A percentile compares a stretch with the other conserved stretches of the same genome.
phyloP scores from a whole-genome alignment of 148 eudicot species.

The Silene conica region DNA sequence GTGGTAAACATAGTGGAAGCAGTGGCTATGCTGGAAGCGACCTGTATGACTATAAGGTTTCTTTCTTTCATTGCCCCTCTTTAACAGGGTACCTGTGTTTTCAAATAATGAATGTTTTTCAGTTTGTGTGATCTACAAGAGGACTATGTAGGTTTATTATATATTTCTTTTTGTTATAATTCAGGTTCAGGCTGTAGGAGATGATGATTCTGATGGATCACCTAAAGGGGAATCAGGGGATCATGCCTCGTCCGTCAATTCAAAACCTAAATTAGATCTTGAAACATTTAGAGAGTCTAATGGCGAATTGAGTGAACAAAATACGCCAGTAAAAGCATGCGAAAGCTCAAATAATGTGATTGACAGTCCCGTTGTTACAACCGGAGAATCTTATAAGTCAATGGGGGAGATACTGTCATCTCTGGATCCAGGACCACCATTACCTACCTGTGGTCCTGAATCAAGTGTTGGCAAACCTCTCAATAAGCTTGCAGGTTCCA shows the following conservation, averaged over 20 bases:
- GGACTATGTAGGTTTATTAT: conserved; percentile 9
- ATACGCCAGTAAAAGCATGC: conserved; percentile 31
- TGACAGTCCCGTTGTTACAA: conserved; percentile 34
- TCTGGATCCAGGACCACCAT: conserved; percentile 74
- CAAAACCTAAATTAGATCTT: conserved; percentile 43
- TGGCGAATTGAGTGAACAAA: conserved; percentile 39
- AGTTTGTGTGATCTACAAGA: background rate
- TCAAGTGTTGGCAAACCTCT: conserved; percentile 48
- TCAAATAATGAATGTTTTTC: background rate
- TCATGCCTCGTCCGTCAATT: conserved; percentile 39
- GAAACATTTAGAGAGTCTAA: conserved; percentile 37
- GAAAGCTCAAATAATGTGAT: conserved; percentile 35
- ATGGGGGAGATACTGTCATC: conserved; percentile 83
- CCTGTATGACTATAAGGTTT: conserved; percentile 92
- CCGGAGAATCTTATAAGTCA: conserved; percentile 54
- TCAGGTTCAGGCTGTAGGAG: conserved; percentile 53
- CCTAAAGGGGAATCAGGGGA: conserved; percentile 40
- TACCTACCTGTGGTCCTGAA: conserved; percentile 49
- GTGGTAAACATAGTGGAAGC: conserved; percentile 91
- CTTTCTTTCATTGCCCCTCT: conserved; percentile 6
- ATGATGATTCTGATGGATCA: conserved; percentile 74
- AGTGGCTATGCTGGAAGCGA: conserved; percentile 86
- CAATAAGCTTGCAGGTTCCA: conserved; percentile 47
- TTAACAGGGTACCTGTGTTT: background rate
- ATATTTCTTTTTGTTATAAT: conserved; percentile 11